Base-by-base conservation (phyloP, 495 filamentous ascomycete species). In the Penicillium canariense region DNA sequence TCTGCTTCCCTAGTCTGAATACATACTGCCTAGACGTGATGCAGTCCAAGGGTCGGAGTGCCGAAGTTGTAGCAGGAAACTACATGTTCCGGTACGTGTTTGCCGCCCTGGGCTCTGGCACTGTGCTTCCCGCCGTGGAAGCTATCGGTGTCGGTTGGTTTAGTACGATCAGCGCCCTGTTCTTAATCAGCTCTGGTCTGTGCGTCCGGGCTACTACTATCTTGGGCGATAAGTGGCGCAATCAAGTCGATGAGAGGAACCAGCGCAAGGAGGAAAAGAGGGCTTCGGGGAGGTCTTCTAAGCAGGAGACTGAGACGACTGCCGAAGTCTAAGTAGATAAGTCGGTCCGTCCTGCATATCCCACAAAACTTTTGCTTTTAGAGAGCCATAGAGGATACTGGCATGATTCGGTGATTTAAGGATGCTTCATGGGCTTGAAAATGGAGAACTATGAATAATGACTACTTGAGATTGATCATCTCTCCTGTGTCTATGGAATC, bases 21-120 rank as follows among this genome's bases (percentile, higher is more conserved):
- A 89, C 87, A 0, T 89, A 89, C 64, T 89, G 85, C 58, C 70
- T 89, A 4, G 87, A 91, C 62, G 86, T 89, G 11, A 87, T 89
- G 86, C 84, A 83, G 38, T 68, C 73, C 3, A 68, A 58, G 12
- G 73, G 74, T 4, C 69, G 79, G 17, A 81, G 81, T 39, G 80
- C 84, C 0, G 86, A 89, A 63, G 85, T 91, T 5, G 81, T 88
- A 51, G 85, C 87, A 0, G 87, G 85, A 0, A 90, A 88, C 64
- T 91, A 88, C 62, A 81, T 88, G 67, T 72, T 86, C 28, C 76
- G 86, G 10, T 90, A 89, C 64, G 62, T 87, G 5, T 84, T 89
- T 62, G 87, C 81, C 0, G 87, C 86, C 3, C 57, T 81, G 30
- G 86, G 81, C 6, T 83, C 81, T 22, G 86, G 85, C 3, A 74